A percentile compares a stretch with the other conserved stretches of the same genome.
Conservation (phyloP, 345 rosid species). For the Bretschneidera sinensis region DNA sequence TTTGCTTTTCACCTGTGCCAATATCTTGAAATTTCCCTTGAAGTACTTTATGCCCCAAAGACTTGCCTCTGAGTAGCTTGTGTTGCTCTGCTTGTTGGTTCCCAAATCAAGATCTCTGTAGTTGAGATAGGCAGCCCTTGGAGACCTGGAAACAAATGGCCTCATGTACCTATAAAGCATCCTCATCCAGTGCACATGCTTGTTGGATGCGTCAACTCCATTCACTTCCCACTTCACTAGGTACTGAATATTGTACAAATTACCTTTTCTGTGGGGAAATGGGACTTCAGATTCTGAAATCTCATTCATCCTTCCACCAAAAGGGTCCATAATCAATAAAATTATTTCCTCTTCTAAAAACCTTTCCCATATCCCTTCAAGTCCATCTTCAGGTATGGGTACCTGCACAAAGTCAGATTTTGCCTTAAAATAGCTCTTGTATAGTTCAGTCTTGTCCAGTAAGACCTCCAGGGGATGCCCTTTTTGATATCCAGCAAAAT, state of each 20-base stretch:
- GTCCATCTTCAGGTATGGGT: constrained; percentile 29
- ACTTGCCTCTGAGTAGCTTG: constrained; percentile 25
- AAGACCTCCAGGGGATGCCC: constrained; percentile 25
- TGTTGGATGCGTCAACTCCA: constrained; percentile 22
- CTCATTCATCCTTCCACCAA: constrained; percentile 31
- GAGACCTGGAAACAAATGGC: constrained; percentile 41
- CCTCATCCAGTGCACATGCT: constrained; percentile 46
- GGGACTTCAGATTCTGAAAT: constrained; percentile 28
- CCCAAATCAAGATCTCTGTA: constrained; percentile 65
- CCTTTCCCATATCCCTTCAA: constrained; percentile 36
- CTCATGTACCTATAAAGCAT: constrained; percentile 38
- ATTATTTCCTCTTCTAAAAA: constrained; percentile 27
- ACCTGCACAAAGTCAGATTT: constrained; percentile 57
- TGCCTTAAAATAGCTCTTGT: constrained; percentile 57
- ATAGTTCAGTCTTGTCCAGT: constrained; percentile 28
- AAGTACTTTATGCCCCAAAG: constrained; percentile 55
- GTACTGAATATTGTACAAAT: constrained; percentile 35
- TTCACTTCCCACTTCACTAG: constrained; percentile 32
- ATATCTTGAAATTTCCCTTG: constrained; percentile 42
- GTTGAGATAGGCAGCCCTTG: constrained; percentile 53
- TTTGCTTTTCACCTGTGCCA: constrained; percentile 37
- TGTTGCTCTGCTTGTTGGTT: constrained; percentile 18
- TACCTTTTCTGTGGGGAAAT: constrained; percentile 40
- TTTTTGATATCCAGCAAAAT: constrained; percentile 25
- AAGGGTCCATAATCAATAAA: constrained; percentile 34